Base-by-base conservation (phyloP, 1,284 basidiomycete species). In the Butyriboletus appendiculatus region DNA sequence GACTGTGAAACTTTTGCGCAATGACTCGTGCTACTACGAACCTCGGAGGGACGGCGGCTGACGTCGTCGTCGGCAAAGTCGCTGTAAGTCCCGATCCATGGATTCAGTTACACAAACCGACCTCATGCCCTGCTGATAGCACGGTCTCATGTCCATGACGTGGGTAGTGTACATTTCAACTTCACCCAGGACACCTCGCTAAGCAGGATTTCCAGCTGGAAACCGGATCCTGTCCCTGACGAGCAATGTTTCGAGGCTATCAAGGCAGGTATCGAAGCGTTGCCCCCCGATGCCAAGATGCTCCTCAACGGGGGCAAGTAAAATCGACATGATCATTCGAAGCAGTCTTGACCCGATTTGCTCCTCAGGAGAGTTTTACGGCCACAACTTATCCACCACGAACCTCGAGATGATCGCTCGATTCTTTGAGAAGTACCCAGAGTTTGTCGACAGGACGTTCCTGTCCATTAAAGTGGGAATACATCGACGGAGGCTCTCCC, bases 231-330 rank as follows among this genome's bases (percentile, higher is more conserved):
- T 11, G 28, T 28, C 15, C 65, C 80, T 0, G 82, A 88, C 51
- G 79, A 82, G 52, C 72, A 79, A 18, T 78, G 78, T 16, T 86
- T 88, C 56, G 79, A 76, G 37, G 74, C 82, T 6, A 84, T 89
- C 74, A 85, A 82, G 64, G 81, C 84, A 5, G 80, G 81, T 7
- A 74, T 89, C 40, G 75, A 81, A 22, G 76, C 79, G 2, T 69
- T 79, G 24, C 77, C 78, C 8, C 53, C 70, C 0, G 77, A 74
- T 24, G 64, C 75, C 39, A 85, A 80, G 62, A 75, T 76, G 72
- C 55, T 81, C 42, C 52, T 81, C 48, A 80, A 80, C 52, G 77
- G 74, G 59, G 77, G 81, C 77, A 55, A 5, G 73, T 47, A 24
- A 30, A 16, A 24, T 32, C 5, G 4, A 5, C n/a, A 4, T 14